Evolutionary conservation across 2,329 filamentous ascomycete species (phyloP).

Genomic region (Sporothrix protearum): DNA sequence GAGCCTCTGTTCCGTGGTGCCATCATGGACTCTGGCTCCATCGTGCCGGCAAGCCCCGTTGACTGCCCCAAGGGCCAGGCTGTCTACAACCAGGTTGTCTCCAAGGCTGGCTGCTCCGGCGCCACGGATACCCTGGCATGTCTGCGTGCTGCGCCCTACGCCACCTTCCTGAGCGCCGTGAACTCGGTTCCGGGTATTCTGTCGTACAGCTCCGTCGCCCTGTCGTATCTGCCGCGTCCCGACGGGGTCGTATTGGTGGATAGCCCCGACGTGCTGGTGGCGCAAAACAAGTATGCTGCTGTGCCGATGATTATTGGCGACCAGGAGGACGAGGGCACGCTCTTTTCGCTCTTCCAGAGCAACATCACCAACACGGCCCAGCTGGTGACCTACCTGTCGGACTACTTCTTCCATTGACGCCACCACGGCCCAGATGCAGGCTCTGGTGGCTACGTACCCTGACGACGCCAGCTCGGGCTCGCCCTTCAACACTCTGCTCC

Average conservation of each 20-base stretch:
- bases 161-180: constrained; percentile 59
- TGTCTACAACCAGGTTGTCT: constrained; percentile 60
- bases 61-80: constrained; percentile 63
- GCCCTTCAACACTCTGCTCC: constrained; percentile 64
- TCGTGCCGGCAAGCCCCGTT: constrained; percentile 59
- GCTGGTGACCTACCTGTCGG: constrained; percentile 59
- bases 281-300: constrained; percentile 47
- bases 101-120: constrained; percentile 57
- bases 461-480: constrained; percentile 56
- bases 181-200: constrained; percentile 68
- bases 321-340: constrained; percentile 75
- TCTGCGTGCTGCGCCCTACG: constrained; percentile 59
- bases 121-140: constrained; percentile 59
- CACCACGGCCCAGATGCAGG: constrained; percentile 47
- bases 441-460: constrained; percentile 61
- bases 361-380: constrained; percentile 62
- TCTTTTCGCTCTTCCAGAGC: constrained; percentile 66
- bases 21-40: constrained; percentile 72
- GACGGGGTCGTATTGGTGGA: constrained; percentile 61
- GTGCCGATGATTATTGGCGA: constrained; percentile 61
- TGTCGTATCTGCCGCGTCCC: constrained; percentile 71
- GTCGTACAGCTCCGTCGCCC: constrained; percentile 63
- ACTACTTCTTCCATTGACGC: constrained; percentile 58
- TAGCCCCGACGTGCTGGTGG: constrained; percentile 58
- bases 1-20: constrained; percentile 69